A percentile compares a stretch with the other conserved stretches of the same genome.
phyloP scores from a whole-genome alignment of 768 basidiomycete genomes.

The Boletus eberwhitei region DNA sequence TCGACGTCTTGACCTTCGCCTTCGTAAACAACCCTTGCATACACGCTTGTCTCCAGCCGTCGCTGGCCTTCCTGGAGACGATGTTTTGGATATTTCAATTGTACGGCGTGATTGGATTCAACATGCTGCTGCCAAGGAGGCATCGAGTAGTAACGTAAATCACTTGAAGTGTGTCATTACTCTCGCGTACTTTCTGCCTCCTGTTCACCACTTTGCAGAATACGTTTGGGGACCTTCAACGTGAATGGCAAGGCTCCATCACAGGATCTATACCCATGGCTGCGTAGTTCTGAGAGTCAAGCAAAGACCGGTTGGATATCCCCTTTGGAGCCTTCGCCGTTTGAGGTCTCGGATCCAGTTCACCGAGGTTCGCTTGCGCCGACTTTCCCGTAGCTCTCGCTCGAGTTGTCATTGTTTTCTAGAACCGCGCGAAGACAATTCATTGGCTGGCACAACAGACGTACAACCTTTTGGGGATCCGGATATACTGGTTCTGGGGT shows the following conservation, averaged over 20 bases:
- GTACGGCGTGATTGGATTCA: constrained; percentile 68
- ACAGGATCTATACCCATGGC: constrained; percentile 68
- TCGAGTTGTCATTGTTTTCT: neutral
- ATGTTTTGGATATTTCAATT: constrained; percentile 50
- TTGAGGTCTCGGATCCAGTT: constrained; percentile 25
- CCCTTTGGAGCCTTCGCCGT: constrained; percentile 37
- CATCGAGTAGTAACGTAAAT: constrained; percentile 20
- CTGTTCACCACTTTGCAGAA: constrained; percentile 33
- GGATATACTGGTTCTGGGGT: constrained; percentile 71
- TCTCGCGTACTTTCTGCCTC: neutral
- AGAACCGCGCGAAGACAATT: constrained; percentile 8
- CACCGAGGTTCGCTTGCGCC: constrained; percentile 19
- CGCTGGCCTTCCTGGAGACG: constrained; percentile 64
- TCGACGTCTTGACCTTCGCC: constrained; percentile 47
- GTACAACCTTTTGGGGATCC: constrained; percentile 40
- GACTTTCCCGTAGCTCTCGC: neutral
- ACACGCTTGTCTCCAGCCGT: constrained; percentile 54
- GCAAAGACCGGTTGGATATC: constrained; percentile 28
- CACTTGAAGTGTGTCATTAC: constrained; percentile 20
- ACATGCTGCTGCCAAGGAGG: constrained; percentile 36
- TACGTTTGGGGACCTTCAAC: constrained; percentile 80
- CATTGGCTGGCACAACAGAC: constrained; percentile 6
- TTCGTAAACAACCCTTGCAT: constrained; percentile 44
- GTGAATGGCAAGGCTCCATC: constrained; percentile 76
- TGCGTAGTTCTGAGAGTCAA: constrained; percentile 33